A percentile compares a stretch with the other conserved stretches of the same genome.
These are phyloP conservation scores for Corinectria fuckeliana DNA, from an alignment of 2,329 filamentous ascomycete species.

Conservation along the genomic window DNA sequence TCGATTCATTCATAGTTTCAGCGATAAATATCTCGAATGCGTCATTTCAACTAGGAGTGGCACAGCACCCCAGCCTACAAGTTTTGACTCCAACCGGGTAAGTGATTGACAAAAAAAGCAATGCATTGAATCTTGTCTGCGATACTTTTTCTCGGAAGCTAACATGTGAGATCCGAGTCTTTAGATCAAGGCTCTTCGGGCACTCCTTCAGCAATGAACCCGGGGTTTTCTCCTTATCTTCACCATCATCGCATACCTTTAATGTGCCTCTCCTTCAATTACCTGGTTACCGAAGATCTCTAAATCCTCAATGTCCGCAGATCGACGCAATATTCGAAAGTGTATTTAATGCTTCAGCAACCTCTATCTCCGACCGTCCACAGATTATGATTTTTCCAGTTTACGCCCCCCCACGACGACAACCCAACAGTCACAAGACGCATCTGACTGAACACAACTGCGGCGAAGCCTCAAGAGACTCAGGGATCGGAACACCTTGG, in stretches of 20 bases:
- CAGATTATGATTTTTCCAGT: too few species aligned
- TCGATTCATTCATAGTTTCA: constrained; percentile 4
- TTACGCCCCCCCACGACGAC: too few species aligned
- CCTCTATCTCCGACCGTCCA: not conserved
- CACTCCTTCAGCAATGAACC: not conserved
- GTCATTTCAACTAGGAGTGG: not conserved
- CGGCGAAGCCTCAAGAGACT: not conserved
- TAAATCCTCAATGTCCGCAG: not conserved
- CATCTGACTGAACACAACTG: not conserved
- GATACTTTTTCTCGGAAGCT: not conserved
- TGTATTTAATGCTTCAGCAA: not conserved
- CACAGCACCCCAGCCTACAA: not conserved
- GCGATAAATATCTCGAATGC: not conserved
- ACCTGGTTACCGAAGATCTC: not conserved
- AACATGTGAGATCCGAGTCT: not conserved
- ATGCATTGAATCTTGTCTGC: not conserved
- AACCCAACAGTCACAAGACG: not conserved
- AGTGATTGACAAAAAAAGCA: not conserved
- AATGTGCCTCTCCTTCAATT: not conserved
- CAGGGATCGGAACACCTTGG: not conserved
- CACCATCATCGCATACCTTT: not conserved
- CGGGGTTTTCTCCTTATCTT: not conserved
- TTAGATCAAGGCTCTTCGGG: not conserved
- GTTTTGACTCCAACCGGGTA: not conserved
- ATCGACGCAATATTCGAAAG: not conserved